Conservation (phyloP, 179 eudicot genomes). For the Patellifolia procumbens region DNA sequence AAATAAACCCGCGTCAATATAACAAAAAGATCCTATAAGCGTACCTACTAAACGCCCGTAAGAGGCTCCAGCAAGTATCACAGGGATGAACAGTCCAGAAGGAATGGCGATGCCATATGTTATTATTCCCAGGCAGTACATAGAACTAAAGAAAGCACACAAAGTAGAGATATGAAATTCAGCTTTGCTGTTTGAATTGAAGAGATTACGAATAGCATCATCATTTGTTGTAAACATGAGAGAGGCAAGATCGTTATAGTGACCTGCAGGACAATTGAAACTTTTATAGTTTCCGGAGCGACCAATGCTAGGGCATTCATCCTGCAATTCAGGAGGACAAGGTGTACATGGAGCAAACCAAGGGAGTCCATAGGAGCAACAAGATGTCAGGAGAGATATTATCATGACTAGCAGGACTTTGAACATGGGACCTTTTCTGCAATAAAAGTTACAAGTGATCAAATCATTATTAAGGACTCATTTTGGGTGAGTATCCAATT, state of each 20-base stretch:
- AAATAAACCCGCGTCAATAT: conserved; percentile 33
- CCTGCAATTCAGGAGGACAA: conserved; percentile 26
- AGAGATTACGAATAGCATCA: conserved; percentile 39
- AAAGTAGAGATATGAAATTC: conserved; percentile 27
- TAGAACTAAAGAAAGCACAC: conserved; percentile 24
- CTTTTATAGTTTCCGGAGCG: conserved; percentile 32
- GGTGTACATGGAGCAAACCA: conserved; percentile 33
- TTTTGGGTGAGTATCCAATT: neutral
- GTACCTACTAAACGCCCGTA: conserved; percentile 38
- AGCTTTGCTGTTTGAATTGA: conserved; percentile 4
- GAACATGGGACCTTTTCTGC: conserved; percentile 32
- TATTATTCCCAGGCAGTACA: conserved; percentile 27
- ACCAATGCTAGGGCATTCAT: conserved; percentile 29
- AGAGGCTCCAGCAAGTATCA: conserved; percentile 38
- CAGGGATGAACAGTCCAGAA: conserved; percentile 41
- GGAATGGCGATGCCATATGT: conserved; percentile 43
- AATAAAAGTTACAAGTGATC: neutral
- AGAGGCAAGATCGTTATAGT: conserved; percentile 40
- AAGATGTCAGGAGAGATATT: conserved; percentile 35
- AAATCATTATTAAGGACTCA: neutral
- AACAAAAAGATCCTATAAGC: conserved; percentile 19
- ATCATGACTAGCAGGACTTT: conserved; percentile 26
- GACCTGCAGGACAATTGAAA: conserved; percentile 32
- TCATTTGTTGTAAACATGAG: conserved; percentile 38
- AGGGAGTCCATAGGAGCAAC: conserved; percentile 36